Conservation (phyloP, 345 rosid species). For the Salix koriyanagi region DNA sequence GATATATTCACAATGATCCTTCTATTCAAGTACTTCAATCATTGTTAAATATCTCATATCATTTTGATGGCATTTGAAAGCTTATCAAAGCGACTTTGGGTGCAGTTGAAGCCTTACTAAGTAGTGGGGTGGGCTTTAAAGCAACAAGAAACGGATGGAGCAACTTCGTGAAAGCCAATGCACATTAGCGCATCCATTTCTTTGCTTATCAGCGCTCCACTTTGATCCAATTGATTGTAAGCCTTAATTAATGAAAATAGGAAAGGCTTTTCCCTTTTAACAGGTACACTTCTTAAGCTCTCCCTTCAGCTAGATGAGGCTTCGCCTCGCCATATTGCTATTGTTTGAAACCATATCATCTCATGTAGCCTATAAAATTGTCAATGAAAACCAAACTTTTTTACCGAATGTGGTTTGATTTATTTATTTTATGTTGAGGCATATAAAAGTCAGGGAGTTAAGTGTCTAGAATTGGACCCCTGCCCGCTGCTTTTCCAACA, state of each 20-base stretch:
- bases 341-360: background rate
- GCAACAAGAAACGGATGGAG: background rate
- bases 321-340: background rate
- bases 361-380: background rate
- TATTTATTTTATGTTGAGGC: background rate
- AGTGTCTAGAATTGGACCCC: background rate
- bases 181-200: background rate
- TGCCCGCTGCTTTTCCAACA: background rate
- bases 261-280: background rate
- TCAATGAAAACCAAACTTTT: background rate
- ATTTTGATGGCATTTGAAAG: background rate
- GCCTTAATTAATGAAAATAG: background rate
- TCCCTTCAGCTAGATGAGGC: background rate
- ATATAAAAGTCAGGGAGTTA: background rate
- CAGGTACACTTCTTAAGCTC: background rate
- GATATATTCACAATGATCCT: conserved; percentile 1
- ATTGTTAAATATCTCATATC: background rate
- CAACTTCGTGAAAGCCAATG: background rate
- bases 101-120: background rate
- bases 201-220: background rate
- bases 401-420: background rate
- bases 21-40: conserved; percentile 1
- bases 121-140: background rate
- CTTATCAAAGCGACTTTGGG: background rate
- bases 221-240: background rate